Evolutionary conservation across 176 grass and related monocot species (phyloP), one percentile per base, ranked within the genome.

Genomic region (Dendrocalamus sinicus): DNA sequence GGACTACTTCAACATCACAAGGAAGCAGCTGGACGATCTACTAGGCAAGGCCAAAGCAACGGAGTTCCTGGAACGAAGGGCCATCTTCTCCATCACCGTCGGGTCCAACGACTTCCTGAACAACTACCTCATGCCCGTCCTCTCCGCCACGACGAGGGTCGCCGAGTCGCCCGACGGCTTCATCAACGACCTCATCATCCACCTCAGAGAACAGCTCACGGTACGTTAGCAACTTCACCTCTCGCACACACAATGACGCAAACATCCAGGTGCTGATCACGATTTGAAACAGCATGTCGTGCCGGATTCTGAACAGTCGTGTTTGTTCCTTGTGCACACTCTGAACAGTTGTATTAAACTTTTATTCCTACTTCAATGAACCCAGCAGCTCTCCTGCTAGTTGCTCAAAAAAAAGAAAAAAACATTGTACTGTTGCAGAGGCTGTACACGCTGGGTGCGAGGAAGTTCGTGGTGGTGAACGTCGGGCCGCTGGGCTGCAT

Each of bases 71-170:
- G 10, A 28, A 5, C 67, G 13, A 53, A 91, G 73, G 59, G 88
- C 96, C 58, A 96, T 99, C 79, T 94, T 99, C 91, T 99, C 96
- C 20, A 20, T 99, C 81, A 96, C 96, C 52, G 40, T 99, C 17
- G 96, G 93, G 6, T 86, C 96, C 15, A 99, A 99, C 47, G 96
- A 99, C 81, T 99, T 99, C 84, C 90, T 99, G 10, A 99, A 99
- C 80, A 99, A 99, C 67, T 99, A 99, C 77, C 93, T 99, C 17
- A 87, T 99, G 78, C 96, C 96, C 1, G 41, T 99, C 0, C 26
- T 99, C 28, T 99, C 96, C 8, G 85, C 79, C 0, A 88, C 90
- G 24, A 93, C 88, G 8, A 70, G 96, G 24, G 89, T 87, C 50
- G n/a, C 70, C 19, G 75, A 92, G 62, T 82, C 91, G 19, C 96